A percentile compares a stretch with the other conserved stretches of the same genome.
These are phyloP conservation scores for Alectoria sarmentosa DNA, from an alignment of 495 filamentous ascomycete genomes.

Conservation along the genomic window DNA sequence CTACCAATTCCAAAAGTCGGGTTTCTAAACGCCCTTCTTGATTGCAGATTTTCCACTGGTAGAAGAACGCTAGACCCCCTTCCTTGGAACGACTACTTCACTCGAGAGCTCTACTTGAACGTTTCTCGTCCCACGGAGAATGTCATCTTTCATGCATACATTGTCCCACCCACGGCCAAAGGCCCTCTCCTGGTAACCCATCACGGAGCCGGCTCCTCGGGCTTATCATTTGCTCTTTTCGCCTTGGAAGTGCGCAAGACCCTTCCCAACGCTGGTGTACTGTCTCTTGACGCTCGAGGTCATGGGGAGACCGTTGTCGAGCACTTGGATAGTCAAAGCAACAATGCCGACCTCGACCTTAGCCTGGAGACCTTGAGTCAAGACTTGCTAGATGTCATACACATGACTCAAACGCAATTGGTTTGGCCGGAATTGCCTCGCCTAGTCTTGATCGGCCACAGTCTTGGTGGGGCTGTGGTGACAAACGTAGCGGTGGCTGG, in stretches of 20 bases:
- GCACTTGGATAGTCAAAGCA: constrained; percentile 18
- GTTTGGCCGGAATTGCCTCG: constrained; percentile 66
- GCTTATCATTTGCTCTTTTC: constrained; percentile 78
- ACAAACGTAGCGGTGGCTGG: constrained; percentile 69
- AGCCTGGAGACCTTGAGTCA: constrained; percentile 59
- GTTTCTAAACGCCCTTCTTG: not conserved
- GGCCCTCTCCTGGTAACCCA: constrained; percentile 84
- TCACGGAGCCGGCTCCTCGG: constrained; percentile 85
- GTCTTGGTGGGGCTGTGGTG: constrained; percentile 89
- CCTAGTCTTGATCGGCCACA: constrained; percentile 85
- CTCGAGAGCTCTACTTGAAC: constrained; percentile 70
- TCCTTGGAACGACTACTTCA: constrained; percentile 86
- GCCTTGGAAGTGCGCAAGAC: constrained; percentile 67
- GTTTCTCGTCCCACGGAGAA: constrained; percentile 34
- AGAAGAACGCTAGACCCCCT: constrained; percentile 36
- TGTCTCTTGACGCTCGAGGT: constrained; percentile 77
- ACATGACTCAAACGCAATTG: constrained; percentile 55
- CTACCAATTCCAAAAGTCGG: not conserved
- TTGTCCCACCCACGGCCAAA: constrained; percentile 50
- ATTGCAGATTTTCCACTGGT: constrained; percentile 6
- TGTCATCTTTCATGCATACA: constrained; percentile 78
- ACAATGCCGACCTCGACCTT: constrained; percentile 47
- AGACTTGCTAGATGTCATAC: constrained; percentile 66
- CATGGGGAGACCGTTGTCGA: constrained; percentile 66
- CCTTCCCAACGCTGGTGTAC: constrained; percentile 72